Evolutionary conservation across 305 asterid species (phyloP), one percentile per base, ranked within the genome.

Genomic region (Fraxinus sp.): DNA sequence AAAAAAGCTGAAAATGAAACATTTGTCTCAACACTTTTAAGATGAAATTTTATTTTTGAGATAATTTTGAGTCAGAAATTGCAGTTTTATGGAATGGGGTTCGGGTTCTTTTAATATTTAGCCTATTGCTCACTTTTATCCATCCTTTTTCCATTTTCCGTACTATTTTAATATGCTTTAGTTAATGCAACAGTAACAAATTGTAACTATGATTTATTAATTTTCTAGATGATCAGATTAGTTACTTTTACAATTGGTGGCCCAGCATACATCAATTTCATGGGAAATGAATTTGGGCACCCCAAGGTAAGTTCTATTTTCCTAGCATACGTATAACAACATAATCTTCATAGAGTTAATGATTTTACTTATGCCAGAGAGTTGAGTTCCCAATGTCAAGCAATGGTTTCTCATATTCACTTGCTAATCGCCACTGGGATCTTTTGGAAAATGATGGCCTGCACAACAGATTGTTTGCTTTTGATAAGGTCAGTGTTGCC

Each of bases 201-300:
- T 52, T 79, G 24, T 81, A 52, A 76, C 55, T 22, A 39, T 79
- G 80, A 32, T 73, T 84, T 86, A 13, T 79, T 62, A 76, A 78
- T 83, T 83, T 52, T 77, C 82, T 90, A 96, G 98, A 93, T 96
- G 97, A 93, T 96, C 91, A 90, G 97, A 89, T 88, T 96, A 84
- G 90, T 96, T 86, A 92, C 98, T 33, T 96, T 89, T 83, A 92
- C 99, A 68, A 91, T 96, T 83, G 98, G 97, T 84, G 99, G 98
- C 79, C 89, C 85, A 26, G 98, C 98, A 85, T 96, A 94, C 89
- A 95, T 94, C 86, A 96, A 91, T 89, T 96, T 96, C 88, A 96
- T 96, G 97, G 99, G 99, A 84, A 96, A 96, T 87, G 99, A 96
- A 85, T 96, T 92, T 89, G 99, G 95, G 79, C 98, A 96, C 85